These are phyloP conservation scores for Stephania japonica DNA, from an alignment of 164 flowering plant species.

Conservation along the genomic window DNA sequence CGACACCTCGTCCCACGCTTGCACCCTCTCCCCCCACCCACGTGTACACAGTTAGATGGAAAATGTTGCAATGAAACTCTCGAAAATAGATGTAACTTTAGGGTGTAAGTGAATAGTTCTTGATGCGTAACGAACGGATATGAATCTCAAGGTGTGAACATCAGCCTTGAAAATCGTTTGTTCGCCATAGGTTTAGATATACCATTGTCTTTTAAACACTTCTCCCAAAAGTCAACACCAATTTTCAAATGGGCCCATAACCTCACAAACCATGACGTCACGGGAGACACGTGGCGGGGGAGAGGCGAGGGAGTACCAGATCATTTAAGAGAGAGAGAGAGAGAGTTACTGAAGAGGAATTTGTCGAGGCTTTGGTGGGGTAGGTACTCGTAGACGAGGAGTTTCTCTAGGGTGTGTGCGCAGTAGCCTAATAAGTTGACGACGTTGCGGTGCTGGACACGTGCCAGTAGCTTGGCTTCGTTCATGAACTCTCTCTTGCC, in stretches of 20 bases:
- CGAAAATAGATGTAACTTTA: too few relatives aligned
- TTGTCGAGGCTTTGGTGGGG: constrained; percentile 84
- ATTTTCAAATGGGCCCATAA: too few relatives aligned
- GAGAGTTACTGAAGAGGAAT: constrained; percentile 59
- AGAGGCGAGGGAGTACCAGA: background rate
- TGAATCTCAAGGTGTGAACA: too few relatives aligned
- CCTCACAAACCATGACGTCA: too few relatives aligned
- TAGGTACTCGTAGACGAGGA: constrained; percentile 87
- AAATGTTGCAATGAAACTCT: too few relatives aligned
- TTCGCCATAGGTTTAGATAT: too few relatives aligned
- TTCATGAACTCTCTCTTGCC: constrained; percentile 76
- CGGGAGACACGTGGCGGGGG: background rate
- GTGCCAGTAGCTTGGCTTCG: constrained; percentile 72
- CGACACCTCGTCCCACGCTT: background rate
- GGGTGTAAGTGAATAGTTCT: too few relatives aligned
- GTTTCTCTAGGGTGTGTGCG: constrained; percentile 56
- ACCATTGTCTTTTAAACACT: too few relatives aligned
- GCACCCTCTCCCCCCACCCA: background rate
- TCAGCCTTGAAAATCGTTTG: too few relatives aligned
- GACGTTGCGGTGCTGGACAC: constrained; percentile 92
- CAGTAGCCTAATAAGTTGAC: constrained; percentile 83
- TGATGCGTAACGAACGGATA: too few relatives aligned
- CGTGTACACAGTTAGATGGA: background rate
- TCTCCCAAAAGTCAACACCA: too few relatives aligned
- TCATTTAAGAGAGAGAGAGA: background rate